Conservation (phyloP, 2,329 filamentous ascomycete species). For the Alternaria metachromatica region DNA sequence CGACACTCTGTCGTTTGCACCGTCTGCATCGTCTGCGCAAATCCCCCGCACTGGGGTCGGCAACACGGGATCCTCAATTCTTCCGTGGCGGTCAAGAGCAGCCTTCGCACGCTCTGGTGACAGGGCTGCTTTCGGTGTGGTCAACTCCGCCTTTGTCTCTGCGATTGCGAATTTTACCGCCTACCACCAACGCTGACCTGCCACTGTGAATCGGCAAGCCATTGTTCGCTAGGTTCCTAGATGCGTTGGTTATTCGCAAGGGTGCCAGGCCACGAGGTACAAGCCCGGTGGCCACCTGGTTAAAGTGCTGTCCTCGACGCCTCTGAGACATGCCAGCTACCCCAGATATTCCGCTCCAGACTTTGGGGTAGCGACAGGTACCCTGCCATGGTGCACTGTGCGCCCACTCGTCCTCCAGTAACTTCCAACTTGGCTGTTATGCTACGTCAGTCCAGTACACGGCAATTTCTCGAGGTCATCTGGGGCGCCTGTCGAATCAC, state of each 20-base stretch:
- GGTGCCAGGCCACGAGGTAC: constrained; percentile 31
- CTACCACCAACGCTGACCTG: constrained; percentile 17
- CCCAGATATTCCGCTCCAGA: constrained; percentile 26
- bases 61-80: constrained; percentile 39
- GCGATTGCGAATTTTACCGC: constrained; percentile 21
- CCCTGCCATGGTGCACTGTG: constrained; percentile 24
- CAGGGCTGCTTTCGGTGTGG: constrained; percentile 33
- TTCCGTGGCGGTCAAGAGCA: constrained; percentile 35
- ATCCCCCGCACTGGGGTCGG: background rate
- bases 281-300: constrained; percentile 19
- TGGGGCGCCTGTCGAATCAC: constrained; percentile 43
- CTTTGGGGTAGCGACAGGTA: constrained; percentile 24
- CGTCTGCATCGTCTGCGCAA: background rate
- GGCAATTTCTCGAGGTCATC: constrained; percentile 45
- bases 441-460: constrained; percentile 41
- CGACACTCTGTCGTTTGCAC: background rate
- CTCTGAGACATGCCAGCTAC: constrained; percentile 26
- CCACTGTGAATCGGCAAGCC: constrained; percentile 17
- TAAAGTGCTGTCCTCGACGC: constrained; percentile 14
- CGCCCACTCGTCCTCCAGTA: constrained; percentile 20
- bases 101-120: constrained; percentile 35
- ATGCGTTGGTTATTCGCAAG: constrained; percentile 23
- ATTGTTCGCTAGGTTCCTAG: constrained; percentile 39
- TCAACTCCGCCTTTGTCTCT: constrained; percentile 25
- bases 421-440: constrained; percentile 18